Conservation (phyloP, 768 basidiomycete species). For the Amylocystis lapponica region DNA sequence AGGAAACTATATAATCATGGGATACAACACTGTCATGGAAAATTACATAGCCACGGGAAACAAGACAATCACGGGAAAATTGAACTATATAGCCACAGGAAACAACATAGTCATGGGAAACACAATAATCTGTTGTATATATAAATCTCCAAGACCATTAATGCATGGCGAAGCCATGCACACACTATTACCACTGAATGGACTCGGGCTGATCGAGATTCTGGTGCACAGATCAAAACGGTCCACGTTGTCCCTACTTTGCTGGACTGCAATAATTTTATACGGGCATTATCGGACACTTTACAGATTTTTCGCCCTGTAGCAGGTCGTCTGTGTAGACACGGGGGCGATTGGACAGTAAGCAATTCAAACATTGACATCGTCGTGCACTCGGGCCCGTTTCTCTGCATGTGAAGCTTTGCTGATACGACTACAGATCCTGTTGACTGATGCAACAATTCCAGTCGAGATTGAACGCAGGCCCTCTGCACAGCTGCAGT, state of each 20-base stretch:
- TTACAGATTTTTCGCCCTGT: conserved; percentile 7
- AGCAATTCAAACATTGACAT: background rate
- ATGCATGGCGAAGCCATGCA: no score
- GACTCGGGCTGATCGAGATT: no score
- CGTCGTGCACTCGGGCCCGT: background rate
- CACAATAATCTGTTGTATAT: no score
- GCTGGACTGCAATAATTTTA: conserved; percentile 3
- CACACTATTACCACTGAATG: no score
- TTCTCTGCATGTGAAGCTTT: background rate
- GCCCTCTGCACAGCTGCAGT: no score
- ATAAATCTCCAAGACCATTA: no score
- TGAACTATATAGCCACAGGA: no score
- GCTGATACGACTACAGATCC: background rate
- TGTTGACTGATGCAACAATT: background rate
- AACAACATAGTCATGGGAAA: no score
- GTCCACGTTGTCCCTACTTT: conserved; percentile 10
- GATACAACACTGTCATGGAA: no score
- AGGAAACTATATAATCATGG: no score
- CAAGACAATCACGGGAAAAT: no score
- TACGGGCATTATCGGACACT: background rate
- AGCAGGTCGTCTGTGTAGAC: conserved; percentile 3
- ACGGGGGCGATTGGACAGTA: conserved; percentile 6
- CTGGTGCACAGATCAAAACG: conserved; percentile 14
- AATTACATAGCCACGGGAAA: no score
- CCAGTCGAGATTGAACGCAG: background rate